Evolutionary conservation across 495 filamentous ascomycete genomes (phyloP).

Genomic region (Glonium stellatum): DNA sequence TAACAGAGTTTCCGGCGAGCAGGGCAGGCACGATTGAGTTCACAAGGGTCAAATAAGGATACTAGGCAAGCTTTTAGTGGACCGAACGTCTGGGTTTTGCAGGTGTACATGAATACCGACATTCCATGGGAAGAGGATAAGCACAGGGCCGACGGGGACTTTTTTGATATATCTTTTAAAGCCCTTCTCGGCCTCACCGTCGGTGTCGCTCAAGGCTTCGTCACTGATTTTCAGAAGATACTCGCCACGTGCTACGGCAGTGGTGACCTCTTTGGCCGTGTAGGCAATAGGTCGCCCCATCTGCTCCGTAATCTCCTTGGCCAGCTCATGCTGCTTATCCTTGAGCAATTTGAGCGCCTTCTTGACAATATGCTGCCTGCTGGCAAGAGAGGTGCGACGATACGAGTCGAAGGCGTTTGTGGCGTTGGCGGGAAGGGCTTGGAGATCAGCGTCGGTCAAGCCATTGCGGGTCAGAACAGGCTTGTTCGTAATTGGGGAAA

Average conservation of each 20-base stretch:
- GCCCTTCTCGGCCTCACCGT: slow-evolving; percentile 72
- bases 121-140: slow-evolving; percentile 93
- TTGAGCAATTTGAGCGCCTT: slow-evolving; percentile 63
- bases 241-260: slow-evolving; percentile 71
- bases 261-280: slow-evolving; percentile 69
- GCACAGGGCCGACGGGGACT: slow-evolving; percentile 71
- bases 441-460: slow-evolving; percentile 57
- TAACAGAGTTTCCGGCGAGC: slow-evolving; percentile 78
- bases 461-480: slow-evolving; percentile 69
- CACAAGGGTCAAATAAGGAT: slow-evolving; percentile 84
- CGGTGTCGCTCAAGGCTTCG: slow-evolving; percentile 63
- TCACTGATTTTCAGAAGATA: slow-evolving; percentile 74
- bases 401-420: slow-evolving; percentile 65
- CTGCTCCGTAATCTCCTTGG: slow-evolving; percentile 77
- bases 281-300: slow-evolving; percentile 92
- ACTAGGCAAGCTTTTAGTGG: slow-evolving; percentile 44
- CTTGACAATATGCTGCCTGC: slow-evolving; percentile 68
- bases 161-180: slow-evolving; percentile 87
- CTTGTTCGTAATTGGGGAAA: slow-evolving; percentile 79
- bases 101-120: slow-evolving; percentile 45
- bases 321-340: slow-evolving; percentile 70
- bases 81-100: slow-evolving; percentile 4
- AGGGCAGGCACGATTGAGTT: slow-evolving; percentile 86
- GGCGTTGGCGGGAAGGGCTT: slow-evolving; percentile 56
- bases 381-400: slow-evolving; percentile 52